Percentiles rank a stretch among this genome's conserved stretches.
Conservation (phyloP, 495 filamentous ascomycete genomes). For the Aspergillus steynii region DNA sequence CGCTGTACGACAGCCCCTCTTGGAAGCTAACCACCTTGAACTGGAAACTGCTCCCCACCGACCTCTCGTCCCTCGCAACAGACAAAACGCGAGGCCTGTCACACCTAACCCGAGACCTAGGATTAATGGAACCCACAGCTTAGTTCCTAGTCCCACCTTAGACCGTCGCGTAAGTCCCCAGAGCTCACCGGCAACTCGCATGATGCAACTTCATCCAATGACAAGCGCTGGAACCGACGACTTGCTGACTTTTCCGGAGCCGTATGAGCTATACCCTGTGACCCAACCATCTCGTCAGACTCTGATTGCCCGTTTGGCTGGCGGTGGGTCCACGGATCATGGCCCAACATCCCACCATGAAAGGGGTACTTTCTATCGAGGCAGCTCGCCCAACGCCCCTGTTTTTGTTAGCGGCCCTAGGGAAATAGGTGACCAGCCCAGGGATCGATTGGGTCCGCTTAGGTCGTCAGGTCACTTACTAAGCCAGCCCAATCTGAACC, state of each 20-base stretch:
- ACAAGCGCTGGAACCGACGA: neutral
- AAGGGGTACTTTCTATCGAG: slow-evolving; percentile 19
- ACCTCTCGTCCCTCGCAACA: slow-evolving; percentile 10
- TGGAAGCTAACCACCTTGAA: slow-evolving; percentile 17
- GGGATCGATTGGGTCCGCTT: slow-evolving; percentile 20
- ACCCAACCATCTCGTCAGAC: slow-evolving; percentile 21
- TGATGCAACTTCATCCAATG: neutral
- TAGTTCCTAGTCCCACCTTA: slow-evolving; percentile 8
- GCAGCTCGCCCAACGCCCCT: slow-evolving; percentile 29
- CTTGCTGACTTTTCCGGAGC: slow-evolving; percentile 34
- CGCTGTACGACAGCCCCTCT: slow-evolving; percentile 20
- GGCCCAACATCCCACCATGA: slow-evolving; percentile 18
- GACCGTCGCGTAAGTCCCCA: slow-evolving; percentile 23
- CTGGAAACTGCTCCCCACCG: slow-evolving; percentile 18
- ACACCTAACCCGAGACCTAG: slow-evolving; percentile 17
- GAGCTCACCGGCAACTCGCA: neutral
- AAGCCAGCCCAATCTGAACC: slow-evolving; percentile 20
- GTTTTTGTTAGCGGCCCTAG: slow-evolving; percentile 41
- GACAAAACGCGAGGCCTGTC: slow-evolving; percentile 19
- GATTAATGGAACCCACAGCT: slow-evolving; percentile 14
- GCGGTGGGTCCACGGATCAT: slow-evolving; percentile 20
- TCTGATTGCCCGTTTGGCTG: slow-evolving; percentile 19
- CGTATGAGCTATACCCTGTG: slow-evolving; percentile 26
- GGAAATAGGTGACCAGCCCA: slow-evolving; percentile 20
- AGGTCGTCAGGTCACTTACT: slow-evolving; percentile 19